Evolutionary conservation across 176 grass and related monocot species (phyloP), one percentile per base, ranked within the genome.

Genomic region (Oryza nivara): DNA sequence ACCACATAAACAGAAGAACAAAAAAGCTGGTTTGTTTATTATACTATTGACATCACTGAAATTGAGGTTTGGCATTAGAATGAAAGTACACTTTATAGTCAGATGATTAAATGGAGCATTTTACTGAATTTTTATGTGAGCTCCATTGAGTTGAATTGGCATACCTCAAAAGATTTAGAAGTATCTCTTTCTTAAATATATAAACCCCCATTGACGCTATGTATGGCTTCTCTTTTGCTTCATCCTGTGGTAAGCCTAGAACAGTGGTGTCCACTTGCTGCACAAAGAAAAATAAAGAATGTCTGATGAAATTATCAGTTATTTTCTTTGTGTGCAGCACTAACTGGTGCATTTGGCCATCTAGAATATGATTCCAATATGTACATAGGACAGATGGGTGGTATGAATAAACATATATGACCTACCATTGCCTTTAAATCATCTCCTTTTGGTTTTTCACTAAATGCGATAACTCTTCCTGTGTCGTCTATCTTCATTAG

Each of bases 161-260:
- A 58, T 94, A 97, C 95, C 95, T 97, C 58, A 97, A 68, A 93
- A 97, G 90, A 79, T 97, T 95, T 72, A 98, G 77, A 80, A 98
- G 91, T 86, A 95, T 81, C 10, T 95, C 91, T 83, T 98, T 98
- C 81, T 95, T 95, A 84, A 95, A 95, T 56, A 95, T 34, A 38
- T 98, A 95, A 5, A 98, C 84, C 13, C 92, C 91, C 92, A 98
- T 95, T 67, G 95, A 98, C 36, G 95, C 95, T 90, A 98, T 98
- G 68, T 90, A 98, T 45, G 91, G 88, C 85, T 98, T 98, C 78
- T 92, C 76, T 87, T 88, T 71, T 80, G 93, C 96, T 80, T 95
- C 96, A 17, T 92, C 87, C 72, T 70, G 67, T 56, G 93, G 80
- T 34, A 98, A 88, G 17, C 96, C 96, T 44, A 98, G 85, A 20